Conservation (phyloP, 2,329 filamentous ascomycete species). For the Reticulascus tulasneorum region DNA sequence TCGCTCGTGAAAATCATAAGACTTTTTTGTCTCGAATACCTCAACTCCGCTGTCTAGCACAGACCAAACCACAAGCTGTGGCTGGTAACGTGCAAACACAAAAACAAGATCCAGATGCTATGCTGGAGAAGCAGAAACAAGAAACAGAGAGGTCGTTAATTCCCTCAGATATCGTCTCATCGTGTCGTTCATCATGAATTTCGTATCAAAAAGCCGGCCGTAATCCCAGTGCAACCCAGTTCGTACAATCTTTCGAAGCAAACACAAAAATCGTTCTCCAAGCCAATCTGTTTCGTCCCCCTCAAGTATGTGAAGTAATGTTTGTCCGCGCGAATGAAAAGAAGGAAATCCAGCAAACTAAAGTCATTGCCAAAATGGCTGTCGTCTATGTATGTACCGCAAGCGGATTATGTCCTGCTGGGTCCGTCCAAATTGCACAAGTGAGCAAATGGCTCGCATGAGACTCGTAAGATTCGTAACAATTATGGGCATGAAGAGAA, state of each 20-base stretch:
- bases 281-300: slow-evolving; percentile 4
- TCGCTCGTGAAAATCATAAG: too few species aligned
- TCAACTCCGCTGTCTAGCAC: too few species aligned
- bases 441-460: slow-evolving; percentile 10
- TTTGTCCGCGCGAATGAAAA: slow-evolving; percentile 9
- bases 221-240: slow-evolving; percentile 3
- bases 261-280: slow-evolving; percentile 9
- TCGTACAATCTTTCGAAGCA: slow-evolving; percentile 8
- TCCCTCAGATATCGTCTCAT: slow-evolving; percentile 11
- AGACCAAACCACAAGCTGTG: too few species aligned
- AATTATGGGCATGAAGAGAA: slow-evolving; percentile 13
- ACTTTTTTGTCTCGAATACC: too few species aligned
- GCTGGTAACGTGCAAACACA: too few species aligned
- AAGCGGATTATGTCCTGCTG: slow-evolving; percentile 8
- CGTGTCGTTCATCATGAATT: slow-evolving; percentile 11
- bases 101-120: too few species aligned
- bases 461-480: slow-evolving; percentile 12
- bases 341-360: slow-evolving; percentile 2
- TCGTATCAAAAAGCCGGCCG: slow-evolving; percentile 6
- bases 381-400: slow-evolving; percentile 15
- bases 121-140: too few species aligned
- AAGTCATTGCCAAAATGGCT: slow-evolving; percentile 10
- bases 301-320: slow-evolving; percentile 14
- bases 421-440: slow-evolving; percentile 9
- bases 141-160: too few species aligned